Evolutionary conservation across 2,329 filamentous ascomycete species (phyloP).

Genomic region (Fusarium sp.): DNA sequence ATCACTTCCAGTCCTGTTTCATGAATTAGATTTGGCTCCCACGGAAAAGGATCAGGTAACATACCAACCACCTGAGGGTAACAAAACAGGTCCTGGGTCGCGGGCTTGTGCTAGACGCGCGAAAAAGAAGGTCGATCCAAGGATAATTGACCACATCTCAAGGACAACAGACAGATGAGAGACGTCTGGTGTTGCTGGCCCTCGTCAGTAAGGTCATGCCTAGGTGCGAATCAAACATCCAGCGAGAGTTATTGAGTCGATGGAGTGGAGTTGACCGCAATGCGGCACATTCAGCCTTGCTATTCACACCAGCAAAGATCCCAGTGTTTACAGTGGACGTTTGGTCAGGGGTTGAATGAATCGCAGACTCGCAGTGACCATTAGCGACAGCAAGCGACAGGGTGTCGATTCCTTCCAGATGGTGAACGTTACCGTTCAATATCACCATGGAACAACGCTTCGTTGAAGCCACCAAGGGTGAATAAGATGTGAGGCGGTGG

Average conservation of each 20-base stretch:
- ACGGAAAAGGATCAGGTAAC: background rate
- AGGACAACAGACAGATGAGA: background rate
- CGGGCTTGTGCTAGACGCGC: slow-evolving; percentile 35
- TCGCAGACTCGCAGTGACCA: background rate
- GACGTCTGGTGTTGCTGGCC: background rate
- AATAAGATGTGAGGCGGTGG: background rate
- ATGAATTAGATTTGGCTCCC: slow-evolving; percentile 21
- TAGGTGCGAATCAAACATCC: slow-evolving; percentile 14
- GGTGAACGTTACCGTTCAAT: background rate
- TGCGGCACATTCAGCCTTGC: slow-evolving; percentile 16
- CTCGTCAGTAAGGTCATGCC: slow-evolving; percentile 8
- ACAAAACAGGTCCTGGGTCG: slow-evolving; percentile 38
- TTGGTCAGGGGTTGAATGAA: slow-evolving; percentile 2
- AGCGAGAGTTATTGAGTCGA: slow-evolving; percentile 13
- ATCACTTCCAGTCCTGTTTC: slow-evolving; percentile 71
- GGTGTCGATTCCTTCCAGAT: background rate
- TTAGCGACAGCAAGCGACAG: background rate
- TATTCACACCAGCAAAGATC: slow-evolving; percentile 11
- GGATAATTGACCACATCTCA: slow-evolving; percentile 37
- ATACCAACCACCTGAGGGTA: slow-evolving; percentile 43
- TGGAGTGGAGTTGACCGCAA: slow-evolving; percentile 14
- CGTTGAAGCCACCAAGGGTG: slow-evolving; percentile 2
- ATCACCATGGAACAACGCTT: background rate
- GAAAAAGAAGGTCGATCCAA: slow-evolving; percentile 35
- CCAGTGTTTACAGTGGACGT: background rate